Evolutionary conservation across 306 rosid genomes (phyloP), one percentile per base, ranked within the genome.

Genomic region (Casuarina glauca): DNA sequence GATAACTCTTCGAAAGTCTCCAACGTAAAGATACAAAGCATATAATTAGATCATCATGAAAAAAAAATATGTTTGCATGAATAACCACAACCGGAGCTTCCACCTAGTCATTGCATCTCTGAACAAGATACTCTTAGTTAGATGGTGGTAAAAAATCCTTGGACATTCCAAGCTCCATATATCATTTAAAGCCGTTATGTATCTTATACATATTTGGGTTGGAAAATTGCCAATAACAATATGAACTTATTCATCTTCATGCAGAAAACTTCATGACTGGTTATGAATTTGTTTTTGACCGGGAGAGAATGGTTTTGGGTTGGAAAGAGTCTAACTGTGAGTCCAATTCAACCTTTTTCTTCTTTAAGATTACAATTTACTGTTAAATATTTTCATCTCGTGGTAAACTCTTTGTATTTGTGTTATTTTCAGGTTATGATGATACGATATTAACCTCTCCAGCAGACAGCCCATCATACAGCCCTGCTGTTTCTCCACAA

Each of bases 401-500:
- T 75, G 41, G 62, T 19, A 53, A 6, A 35, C 36, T 62, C 32
- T 43, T 70, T 19, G 70, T 12, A 50, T 83, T 57, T 81, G 5
- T 55, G 2, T 46, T 1, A 4, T 52, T 54, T 15, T 58, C 90
- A 93, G 97, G 97, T 76, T 89, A 79, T 58, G 84, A 72, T 12
- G 84, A 81, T 9, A 81, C 81, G 57, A 69, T 69, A 57, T 79
- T 87, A 1, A 72, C 60, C 53, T 72, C 88, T 43, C 83, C 78
- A 58, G 78, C 90, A 6, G 11, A 61, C 80, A 82, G 53, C 41
- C 85, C 82, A 48, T 67, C 93, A 0, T 43, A 73, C 36, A 38
- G 90, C n/a, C 87, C 94, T 0, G 80, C 84, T 4, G 36, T 73
- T 68, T 69, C 97, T 39, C 86, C 98, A 49, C 68, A 86, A 13